These are phyloP conservation scores for Trichoderma sp. DNA, from an alignment of 2,329 filamentous ascomycete genomes.

Conservation along the genomic window DNA sequence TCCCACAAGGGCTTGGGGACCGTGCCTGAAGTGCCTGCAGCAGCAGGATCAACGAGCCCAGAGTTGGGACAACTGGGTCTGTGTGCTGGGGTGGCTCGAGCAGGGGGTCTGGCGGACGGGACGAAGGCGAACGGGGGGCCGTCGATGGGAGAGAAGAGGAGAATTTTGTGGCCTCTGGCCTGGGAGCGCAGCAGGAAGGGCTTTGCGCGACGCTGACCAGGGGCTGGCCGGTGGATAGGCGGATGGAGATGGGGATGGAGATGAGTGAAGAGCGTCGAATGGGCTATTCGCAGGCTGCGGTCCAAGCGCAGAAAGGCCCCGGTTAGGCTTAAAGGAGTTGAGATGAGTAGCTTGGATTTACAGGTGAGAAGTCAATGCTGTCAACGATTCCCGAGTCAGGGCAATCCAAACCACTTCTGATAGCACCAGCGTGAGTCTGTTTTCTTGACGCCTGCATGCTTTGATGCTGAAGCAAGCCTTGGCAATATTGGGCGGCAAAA, in stretches of 20 bases:
- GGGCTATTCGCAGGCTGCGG: background rate
- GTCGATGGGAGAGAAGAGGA: slow-evolving; percentile 10
- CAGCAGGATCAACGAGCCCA: slow-evolving; percentile 23
- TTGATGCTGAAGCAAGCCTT: background rate
- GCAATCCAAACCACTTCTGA: background rate
- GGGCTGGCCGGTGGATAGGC: slow-evolving; percentile 1
- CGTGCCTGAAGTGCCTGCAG: slow-evolving; percentile 29
- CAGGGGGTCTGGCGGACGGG: slow-evolving; percentile 17
- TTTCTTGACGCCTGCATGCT: slow-evolving; percentile 9
- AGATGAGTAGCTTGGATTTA: background rate
- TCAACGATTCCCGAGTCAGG: background rate
- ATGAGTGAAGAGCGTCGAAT: slow-evolving; percentile 5
- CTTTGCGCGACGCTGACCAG: slow-evolving; percentile 22
- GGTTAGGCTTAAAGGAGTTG: slow-evolving; percentile 2
- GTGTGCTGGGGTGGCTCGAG: slow-evolving; percentile 17
- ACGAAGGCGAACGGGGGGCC: slow-evolving; percentile 16
- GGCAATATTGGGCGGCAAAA: slow-evolving; percentile 15
- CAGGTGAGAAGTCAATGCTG: background rate
- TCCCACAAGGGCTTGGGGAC: slow-evolving; percentile 25
- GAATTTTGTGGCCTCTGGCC: background rate
- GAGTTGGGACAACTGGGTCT: slow-evolving; percentile 16
- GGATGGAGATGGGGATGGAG: slow-evolving; percentile 9
- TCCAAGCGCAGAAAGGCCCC: slow-evolving; percentile 13
- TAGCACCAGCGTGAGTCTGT: background rate
- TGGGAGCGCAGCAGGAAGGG: slow-evolving; percentile 19